A percentile compares a stretch with the other conserved stretches of the same genome.
phyloP scores from a whole-genome alignment of 768 basidiomycete species.

The Podaxis mareebaensis region DNA sequence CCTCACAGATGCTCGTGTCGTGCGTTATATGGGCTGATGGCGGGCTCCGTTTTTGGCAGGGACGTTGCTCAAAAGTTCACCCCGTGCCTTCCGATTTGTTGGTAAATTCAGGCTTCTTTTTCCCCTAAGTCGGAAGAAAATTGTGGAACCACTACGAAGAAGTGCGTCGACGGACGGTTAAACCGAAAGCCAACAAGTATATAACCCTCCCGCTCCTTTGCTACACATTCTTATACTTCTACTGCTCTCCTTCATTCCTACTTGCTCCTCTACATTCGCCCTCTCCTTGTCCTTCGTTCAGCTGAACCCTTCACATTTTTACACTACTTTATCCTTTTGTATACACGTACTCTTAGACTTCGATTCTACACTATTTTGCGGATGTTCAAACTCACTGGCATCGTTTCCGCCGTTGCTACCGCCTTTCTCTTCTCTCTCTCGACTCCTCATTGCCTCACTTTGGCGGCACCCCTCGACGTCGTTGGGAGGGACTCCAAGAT shows the following conservation, averaged over 20 bases:
- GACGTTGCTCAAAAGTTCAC: neutral
- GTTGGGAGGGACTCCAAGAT: conserved; percentile 15
- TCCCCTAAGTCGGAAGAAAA: neutral
- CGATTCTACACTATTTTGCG: neutral
- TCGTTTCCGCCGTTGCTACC: neutral
- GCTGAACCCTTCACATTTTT: neutral
- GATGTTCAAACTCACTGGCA: neutral
- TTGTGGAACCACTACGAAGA: conserved; percentile 6
- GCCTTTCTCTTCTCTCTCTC: neutral
- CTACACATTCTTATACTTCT: neutral
- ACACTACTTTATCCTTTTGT: neutral
- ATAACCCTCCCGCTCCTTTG: neutral
- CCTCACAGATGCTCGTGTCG: neutral
- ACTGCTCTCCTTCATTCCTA: neutral
- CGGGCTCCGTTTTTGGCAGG: neutral
- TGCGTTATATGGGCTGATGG: neutral
- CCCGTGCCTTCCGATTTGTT: neutral
- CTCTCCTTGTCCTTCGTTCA: neutral
- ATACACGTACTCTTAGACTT: neutral
- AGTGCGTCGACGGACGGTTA: neutral
- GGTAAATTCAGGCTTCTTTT: neutral
- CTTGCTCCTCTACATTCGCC: neutral
- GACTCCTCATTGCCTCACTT: neutral
- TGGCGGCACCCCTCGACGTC: neutral
- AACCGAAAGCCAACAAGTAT: neutral